Base-by-base conservation (phyloP, 2,329 filamentous ascomycete species). In the Colletotrichum cordylinicola region DNA sequence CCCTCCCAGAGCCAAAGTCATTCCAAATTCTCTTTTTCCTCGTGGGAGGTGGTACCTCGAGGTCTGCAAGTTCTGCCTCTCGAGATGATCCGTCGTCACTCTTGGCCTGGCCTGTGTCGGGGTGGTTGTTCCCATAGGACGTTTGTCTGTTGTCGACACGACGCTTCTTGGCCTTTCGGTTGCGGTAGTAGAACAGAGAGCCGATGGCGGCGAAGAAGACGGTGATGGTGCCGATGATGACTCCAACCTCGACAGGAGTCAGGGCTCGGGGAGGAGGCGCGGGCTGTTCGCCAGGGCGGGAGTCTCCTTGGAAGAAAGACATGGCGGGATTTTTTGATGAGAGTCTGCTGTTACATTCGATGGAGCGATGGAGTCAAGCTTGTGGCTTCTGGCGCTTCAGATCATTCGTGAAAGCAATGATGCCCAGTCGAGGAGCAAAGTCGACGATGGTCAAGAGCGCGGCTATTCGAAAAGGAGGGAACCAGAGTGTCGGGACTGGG, bases 221-320 rank as follows among this genome's bases (percentile, higher is more conserved):
- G 48, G 77, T 13, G 37, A 80, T 76, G 15, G 78, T 77, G 27
- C 75, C 80, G 29, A 78, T 76, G n/a, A 83, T 79, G 67, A 82
- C 75, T 5, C 79, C 82, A 37, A 82, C 79, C 67, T 83, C 82
- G 33, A 80, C 67, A 24, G 78, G 66, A 9, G 77, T 80, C 72
- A 82, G 81, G 58, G 67, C 72, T 21, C 73, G 67, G 8, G 72
- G 67, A 31, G 77, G 65, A 31, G 68, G 67, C 9, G 76, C 69
- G 8, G 77, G 64, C 24, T 65, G 64, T 43, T 77, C 61, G 55
- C 76, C 65, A 2, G 67, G 70, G 24, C 77, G 72, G 16, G 72
- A 67, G 67, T 78, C 72, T 61, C 75, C 72, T 37, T 77, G 67
- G 64, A 67, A 77, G 64, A 77, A 77, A 31, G 76, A 77, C 76